A percentile compares a stretch with the other conserved stretches of the same genome.
Evolutionary conservation across 108 stramenopile species (phyloP).

Genomic region (Nitzschia sp.): DNA sequence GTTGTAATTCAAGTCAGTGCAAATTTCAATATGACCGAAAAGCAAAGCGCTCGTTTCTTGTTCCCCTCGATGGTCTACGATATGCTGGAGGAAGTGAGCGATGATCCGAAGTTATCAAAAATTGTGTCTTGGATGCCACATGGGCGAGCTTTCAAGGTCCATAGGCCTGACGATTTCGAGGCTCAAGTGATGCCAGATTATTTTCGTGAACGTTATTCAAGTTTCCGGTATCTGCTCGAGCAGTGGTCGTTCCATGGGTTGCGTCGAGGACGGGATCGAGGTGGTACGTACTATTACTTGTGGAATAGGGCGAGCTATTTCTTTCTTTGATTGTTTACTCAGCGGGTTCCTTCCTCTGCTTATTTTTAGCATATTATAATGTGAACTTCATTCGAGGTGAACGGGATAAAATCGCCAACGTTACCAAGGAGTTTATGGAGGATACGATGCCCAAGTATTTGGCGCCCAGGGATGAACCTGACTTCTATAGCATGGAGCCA

Average conservation of each 20-base stretch:
- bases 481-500: conserved; percentile 3
- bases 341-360: too few species aligned
- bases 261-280: conserved; percentile 2
- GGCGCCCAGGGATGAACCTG: conserved; percentile 1
- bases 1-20: not conserved
- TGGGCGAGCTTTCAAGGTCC: conserved; percentile 65
- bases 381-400: not conserved
- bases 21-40: not conserved
- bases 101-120: conserved; percentile 22
- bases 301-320: too few species aligned
- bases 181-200: conserved; percentile 52
- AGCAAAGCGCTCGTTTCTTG: conserved; percentile 22
- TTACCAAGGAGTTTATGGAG: not conserved
- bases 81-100: conserved; percentile 50
- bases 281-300: too few species aligned
- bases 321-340: too few species aligned
- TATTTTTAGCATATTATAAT: too few species aligned
- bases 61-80: conserved; percentile 63
- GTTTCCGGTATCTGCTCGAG: conserved; percentile 31
- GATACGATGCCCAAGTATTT: not conserved
- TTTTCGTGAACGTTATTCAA: conserved; percentile 42
- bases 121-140: conserved; percentile 64
- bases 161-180: conserved; percentile 62
- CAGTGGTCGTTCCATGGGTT: conserved; percentile 6
- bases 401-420: not conserved